A percentile compares a stretch with the other conserved stretches of the same genome.
Conservation (phyloP, 495 filamentous ascomycete species). For the Sordaria brevicollis region DNA sequence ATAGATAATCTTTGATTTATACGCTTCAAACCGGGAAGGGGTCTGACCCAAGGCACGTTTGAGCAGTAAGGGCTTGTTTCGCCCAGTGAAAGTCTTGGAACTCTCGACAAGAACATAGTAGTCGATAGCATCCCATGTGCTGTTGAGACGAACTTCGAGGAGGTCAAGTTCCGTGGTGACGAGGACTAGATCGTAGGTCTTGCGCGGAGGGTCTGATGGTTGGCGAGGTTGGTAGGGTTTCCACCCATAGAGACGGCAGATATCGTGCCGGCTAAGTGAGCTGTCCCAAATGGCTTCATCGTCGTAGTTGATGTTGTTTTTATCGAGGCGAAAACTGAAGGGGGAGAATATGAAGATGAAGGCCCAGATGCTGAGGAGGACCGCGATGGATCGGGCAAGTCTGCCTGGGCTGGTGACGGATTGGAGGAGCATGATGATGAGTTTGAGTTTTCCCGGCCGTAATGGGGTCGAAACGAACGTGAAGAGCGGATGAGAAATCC, state of each 20-base stretch:
- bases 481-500: background rate
- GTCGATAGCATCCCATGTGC: constrained; percentile 38
- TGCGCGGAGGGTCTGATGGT: constrained; percentile 19
- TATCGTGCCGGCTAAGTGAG: background rate
- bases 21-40: constrained; percentile 27
- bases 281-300: background rate
- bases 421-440: background rate
- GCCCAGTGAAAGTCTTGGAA: constrained; percentile 38
- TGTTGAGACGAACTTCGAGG: constrained; percentile 48
- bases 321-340: background rate
- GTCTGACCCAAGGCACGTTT: constrained; percentile 16
- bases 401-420: background rate
- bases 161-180: constrained; percentile 47
- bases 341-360: background rate
- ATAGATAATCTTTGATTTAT: constrained; percentile 44
- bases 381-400: background rate
- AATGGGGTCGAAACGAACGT: background rate
- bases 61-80: constrained; percentile 37
- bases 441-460: background rate
- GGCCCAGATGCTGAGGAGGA: background rate
- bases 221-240: constrained; percentile 12
- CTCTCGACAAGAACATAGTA: constrained; percentile 49
- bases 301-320: background rate
- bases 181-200: constrained; percentile 46
- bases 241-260: constrained; percentile 36